Evolutionary conservation across 2,329 filamentous ascomycete genomes (phyloP), one percentile per base, ranked within the genome.

Genomic region (Apiospora rasikravindrae): DNA sequence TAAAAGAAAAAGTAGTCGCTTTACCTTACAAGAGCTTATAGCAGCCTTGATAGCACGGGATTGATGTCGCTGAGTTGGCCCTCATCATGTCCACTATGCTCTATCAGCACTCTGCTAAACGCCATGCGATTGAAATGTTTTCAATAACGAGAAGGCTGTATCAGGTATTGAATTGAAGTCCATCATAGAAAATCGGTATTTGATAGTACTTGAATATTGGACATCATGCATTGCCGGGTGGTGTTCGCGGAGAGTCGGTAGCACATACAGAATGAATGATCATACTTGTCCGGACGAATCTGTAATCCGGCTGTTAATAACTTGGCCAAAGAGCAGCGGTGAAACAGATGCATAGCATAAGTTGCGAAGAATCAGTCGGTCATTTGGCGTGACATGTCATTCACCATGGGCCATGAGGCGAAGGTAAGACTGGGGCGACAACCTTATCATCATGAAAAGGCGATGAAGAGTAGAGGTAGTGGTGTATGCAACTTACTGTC

Each of bases 361-460:
- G 69, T 73, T 73, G 71, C 74, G 73, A 70, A 64, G 51, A 73
- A 78, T 86, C 84, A 86, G 84, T 80, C 70, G 80, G 84, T 86
- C 83, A 81, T 85, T 86, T 86, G 84, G 84, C 83, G 83, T 82
- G 84, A 85, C 84, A 80, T 83, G 87, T 88, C 85, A 81, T 85
- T 89, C 87, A 89, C 86, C 87, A 89, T 84, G 73, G 78, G 80
- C 73, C 77, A 74, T 76, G 74, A 78, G 77, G 77, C 72, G 72
- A 78, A 81, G 77, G 68, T 89, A 87, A 86, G 87, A 86, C 87
- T 88, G 87, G 87, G 87, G 87, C 87, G 87, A 89, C 87, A 87
- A 83, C 80, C 80, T 83, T 81, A 83, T 89, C 87, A 89, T 89
- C 87, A 89, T 86, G 61, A 72, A 8, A 57, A 26, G 45, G 49